These are phyloP conservation scores for Agaricales sp. DNA, from an alignment of 1,284 basidiomycete species.

Conservation along the genomic window DNA sequence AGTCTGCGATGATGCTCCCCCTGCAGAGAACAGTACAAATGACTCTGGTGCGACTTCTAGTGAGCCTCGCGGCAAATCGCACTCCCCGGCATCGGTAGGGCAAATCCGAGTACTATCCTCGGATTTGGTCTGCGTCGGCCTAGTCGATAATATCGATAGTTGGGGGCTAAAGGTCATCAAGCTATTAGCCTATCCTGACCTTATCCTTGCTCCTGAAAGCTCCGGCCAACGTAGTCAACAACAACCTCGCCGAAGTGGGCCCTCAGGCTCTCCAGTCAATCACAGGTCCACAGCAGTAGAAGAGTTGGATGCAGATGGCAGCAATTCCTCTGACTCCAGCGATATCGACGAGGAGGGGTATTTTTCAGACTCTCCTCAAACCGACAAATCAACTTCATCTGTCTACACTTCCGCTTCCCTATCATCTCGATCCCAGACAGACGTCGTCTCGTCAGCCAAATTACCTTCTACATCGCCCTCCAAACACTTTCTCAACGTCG, in stretches of 20 bases:
- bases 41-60: background rate
- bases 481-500: slow-evolving; percentile 15
- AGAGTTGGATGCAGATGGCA: slow-evolving; percentile 2
- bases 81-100: slow-evolving; percentile 32
- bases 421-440: slow-evolving; percentile 31
- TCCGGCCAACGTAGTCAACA: slow-evolving; percentile 4
- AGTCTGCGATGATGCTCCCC: background rate
- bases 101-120: slow-evolving; percentile 41
- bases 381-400: slow-evolving; percentile 22
- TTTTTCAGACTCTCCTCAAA: slow-evolving; percentile 41
- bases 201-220: slow-evolving; percentile 29
- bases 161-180: slow-evolving; percentile 70
- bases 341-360: slow-evolving; percentile 28
- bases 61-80: slow-evolving; percentile 23
- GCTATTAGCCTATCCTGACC: slow-evolving; percentile 61
- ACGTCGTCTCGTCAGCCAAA: slow-evolving; percentile 21
- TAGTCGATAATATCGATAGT: slow-evolving; percentile 52
- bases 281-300: slow-evolving; percentile 12
- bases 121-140: slow-evolving; percentile 47
- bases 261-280: slow-evolving; percentile 6
- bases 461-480: slow-evolving; percentile 24
- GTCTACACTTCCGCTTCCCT: slow-evolving; percentile 19
- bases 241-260: slow-evolving; percentile 6
- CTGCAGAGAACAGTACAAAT: background rate
- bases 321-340: slow-evolving; percentile 18